phyloP scores from a whole-genome alignment of 2,329 filamentous ascomycete genomes.

The Shiraia sp. region DNA sequence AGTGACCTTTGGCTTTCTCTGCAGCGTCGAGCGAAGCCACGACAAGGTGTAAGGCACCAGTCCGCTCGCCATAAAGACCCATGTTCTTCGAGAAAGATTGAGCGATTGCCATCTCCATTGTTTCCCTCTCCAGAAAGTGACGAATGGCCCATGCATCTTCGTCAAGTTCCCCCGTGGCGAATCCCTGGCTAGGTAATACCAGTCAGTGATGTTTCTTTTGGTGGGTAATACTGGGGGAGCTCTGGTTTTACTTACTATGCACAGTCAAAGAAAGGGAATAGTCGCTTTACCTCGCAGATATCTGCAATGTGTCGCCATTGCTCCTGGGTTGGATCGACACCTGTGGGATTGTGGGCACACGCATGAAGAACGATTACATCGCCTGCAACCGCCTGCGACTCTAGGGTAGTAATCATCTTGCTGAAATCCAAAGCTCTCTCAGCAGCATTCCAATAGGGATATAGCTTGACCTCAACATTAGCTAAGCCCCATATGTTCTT shows the following conservation, averaged over 20 bases:
- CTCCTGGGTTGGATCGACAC: constrained; percentile 18
- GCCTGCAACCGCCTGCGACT: not conserved
- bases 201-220: not conserved
- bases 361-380: constrained; percentile 2
- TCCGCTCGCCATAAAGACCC: constrained; percentile 1
- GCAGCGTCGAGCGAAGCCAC: not conserved
- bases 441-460: not conserved
- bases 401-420: not conserved
- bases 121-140: not conserved
- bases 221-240: not conserved
- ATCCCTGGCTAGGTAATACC: not conserved
- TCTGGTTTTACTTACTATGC: not conserved
- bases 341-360: constrained; percentile 3
- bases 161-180: not conserved
- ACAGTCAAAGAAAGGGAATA: constrained; percentile 2
- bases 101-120: not conserved
- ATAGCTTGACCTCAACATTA: not conserved
- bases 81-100: constrained; percentile 1
- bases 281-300: not conserved
- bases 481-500: not conserved
- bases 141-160: constrained; percentile 1
- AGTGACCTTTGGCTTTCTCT: not conserved
- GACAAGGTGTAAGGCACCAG: not conserved
- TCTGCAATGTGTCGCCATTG: constrained; percentile 13
- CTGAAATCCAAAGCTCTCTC: not conserved